These are phyloP conservation scores for Aspergillus sergii DNA, from an alignment of 2,329 filamentous ascomycete genomes.

Conservation along the genomic window DNA sequence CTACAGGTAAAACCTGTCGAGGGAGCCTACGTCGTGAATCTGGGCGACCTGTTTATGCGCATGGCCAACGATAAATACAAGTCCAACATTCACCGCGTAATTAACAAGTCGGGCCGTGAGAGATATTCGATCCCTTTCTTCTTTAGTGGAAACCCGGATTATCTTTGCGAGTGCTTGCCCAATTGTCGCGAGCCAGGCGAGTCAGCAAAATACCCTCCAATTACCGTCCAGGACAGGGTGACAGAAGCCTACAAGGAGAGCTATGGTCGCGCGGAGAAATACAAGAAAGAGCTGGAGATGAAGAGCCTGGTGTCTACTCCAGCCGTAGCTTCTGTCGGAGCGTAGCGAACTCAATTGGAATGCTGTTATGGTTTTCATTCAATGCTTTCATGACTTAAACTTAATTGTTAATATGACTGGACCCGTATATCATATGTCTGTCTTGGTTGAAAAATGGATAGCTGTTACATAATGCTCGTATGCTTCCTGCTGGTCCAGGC, in stretches of 20 bases:
- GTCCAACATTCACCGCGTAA: conserved; percentile 46
- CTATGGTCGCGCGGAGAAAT: background rate
- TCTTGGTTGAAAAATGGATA: background rate
- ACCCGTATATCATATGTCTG: background rate
- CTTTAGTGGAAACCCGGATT: conserved; percentile 49
- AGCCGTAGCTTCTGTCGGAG: background rate
- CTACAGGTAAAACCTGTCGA: conserved; percentile 18
- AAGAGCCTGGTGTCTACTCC: background rate
- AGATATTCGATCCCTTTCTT: conserved; percentile 48
- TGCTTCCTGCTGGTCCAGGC: background rate
- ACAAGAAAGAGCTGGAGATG: background rate
- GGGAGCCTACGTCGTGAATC: conserved; percentile 36
- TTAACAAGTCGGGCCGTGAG: conserved; percentile 43
- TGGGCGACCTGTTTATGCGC: conserved; percentile 45
- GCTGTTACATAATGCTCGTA: background rate
- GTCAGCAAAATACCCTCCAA: background rate
- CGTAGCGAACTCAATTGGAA: background rate
- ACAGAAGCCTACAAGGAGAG: background rate
- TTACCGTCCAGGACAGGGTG: background rate
- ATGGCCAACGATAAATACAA: conserved; percentile 48
- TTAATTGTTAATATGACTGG: background rate
- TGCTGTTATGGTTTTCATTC: background rate
- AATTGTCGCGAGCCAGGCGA: conserved; percentile 33
- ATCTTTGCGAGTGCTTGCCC: conserved; percentile 46
- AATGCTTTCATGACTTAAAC: background rate